Percentiles rank a stretch among this genome's conserved stretches.
Conservation (phyloP, 208 protist genomes). For the Tritrichomonas foetus region DNA sequence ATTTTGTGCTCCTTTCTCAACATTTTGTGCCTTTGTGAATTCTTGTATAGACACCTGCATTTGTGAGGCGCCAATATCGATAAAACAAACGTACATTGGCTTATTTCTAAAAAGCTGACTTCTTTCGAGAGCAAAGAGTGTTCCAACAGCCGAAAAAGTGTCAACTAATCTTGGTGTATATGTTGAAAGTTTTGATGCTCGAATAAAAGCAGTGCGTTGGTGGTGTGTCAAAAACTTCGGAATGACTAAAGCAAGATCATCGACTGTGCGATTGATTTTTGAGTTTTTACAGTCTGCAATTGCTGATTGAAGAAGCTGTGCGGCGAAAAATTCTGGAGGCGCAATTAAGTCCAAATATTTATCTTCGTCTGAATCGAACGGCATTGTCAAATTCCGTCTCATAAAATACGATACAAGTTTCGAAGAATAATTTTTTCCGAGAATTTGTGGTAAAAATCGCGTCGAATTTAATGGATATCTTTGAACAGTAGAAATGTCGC, state of each 20-base stretch:
- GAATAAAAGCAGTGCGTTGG: background rate
- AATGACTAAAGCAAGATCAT: background rate
- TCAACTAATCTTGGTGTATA: background rate
- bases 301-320: background rate
- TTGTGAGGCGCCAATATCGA: conserved; percentile 12
- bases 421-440: background rate
- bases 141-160: background rate
- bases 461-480: conserved; percentile 5
- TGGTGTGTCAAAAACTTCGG: conserved; percentile 28
- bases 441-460: background rate
- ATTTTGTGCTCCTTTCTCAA: too few relatives aligned
- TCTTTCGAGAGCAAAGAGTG: background rate
- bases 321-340: background rate
- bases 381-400: background rate
- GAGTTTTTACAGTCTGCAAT: background rate
- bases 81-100: background rate
- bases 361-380: conserved; percentile 29
- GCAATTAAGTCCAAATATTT: background rate
- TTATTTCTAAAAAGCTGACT: background rate
- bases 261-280: conserved; percentile 1
- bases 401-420: background rate
- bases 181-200: background rate
- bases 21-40: background rate
- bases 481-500: background rate
- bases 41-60: conserved; percentile 4